phyloP scores from a whole-genome alignment of 2,329 filamentous ascomycete species.

The Claviceps sp. region DNA sequence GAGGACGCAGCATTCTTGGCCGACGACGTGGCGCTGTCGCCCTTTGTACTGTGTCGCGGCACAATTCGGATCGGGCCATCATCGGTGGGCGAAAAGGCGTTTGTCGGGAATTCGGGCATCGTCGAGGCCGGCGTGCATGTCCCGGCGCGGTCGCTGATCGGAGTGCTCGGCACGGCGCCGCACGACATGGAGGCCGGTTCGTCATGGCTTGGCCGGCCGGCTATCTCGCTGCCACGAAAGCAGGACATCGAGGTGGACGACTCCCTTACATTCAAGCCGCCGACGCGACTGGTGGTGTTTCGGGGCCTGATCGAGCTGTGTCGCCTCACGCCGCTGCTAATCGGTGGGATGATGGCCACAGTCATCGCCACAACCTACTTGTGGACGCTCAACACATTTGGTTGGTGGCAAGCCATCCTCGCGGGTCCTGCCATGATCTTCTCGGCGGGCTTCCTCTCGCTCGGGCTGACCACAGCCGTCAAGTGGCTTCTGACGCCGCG shows the following conservation, averaged over 20 bases:
- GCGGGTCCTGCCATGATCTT: conserved; percentile 5
- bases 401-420: conserved; percentile 7
- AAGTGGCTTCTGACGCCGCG: conserved; percentile 11
- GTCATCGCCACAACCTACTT: conserved; percentile 4
- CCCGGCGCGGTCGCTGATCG: conserved; percentile 8
- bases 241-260: conserved; percentile 7
- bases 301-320: conserved; percentile 9
- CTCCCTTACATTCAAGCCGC: conserved; percentile 10
- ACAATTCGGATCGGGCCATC: conserved; percentile 7
- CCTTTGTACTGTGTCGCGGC: conserved; percentile 8
- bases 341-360: conserved; percentile 3
- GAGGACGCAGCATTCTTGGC: conserved; percentile 11
- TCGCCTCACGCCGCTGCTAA: conserved; percentile 8
- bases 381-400: conserved; percentile 6
- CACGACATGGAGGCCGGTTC: conserved; percentile 9
- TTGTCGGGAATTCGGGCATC: conserved; percentile 12
- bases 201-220: conserved; percentile 11
- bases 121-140: conserved; percentile 8
- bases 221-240: conserved; percentile 10
- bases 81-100: conserved; percentile 7
- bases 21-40: conserved; percentile 10
- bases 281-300: conserved; percentile 5
- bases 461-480: conserved; percentile 6
- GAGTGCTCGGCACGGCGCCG: conserved; percentile 10
- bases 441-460: conserved; percentile 1